These are phyloP conservation scores for Colletotrichum aenigma DNA, from an alignment of 2,329 filamentous ascomycete genomes.

Conservation along the genomic window DNA sequence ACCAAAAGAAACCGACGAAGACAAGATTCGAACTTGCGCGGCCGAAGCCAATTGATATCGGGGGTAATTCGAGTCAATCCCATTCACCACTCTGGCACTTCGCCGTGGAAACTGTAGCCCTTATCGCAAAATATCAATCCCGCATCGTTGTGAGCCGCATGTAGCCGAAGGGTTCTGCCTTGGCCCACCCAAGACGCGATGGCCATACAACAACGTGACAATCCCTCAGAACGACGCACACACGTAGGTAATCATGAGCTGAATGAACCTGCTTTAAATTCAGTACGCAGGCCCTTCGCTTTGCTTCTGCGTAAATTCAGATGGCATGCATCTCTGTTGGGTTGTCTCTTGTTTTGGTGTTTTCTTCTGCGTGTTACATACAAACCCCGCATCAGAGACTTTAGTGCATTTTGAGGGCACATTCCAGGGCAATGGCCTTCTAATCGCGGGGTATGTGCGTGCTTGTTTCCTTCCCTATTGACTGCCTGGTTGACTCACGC, in stretches of 20 bases:
- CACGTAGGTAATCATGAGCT: accelerated
- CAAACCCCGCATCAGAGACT: not conserved
- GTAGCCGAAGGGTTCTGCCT: not conserved
- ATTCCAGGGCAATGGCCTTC: not conserved
- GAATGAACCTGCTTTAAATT: not conserved
- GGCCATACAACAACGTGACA: not conserved
- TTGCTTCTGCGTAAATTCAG: too few species aligned
- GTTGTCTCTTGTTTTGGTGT: not conserved
- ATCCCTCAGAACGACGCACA: not conserved
- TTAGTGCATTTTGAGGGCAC: not conserved
- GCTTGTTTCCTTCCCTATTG: not conserved
- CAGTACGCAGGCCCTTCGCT: too few species aligned
- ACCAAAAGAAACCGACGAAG: not conserved
- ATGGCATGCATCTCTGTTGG: not conserved
- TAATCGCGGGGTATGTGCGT: not conserved
- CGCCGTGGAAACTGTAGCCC: too few species aligned
- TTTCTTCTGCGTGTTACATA: not conserved
- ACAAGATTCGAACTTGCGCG: constrained; percentile 19
- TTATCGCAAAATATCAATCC: accelerated
- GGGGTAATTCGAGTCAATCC: constrained; percentile 4
- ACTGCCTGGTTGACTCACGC: not conserved
- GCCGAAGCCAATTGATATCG: constrained; percentile 15
- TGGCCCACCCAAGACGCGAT: not conserved
- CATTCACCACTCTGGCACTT: constrained; percentile 17
- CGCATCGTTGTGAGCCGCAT: not conserved